Evolutionary conservation across 306 rosid species (phyloP).

Genomic region (Acacia confusa): DNA sequence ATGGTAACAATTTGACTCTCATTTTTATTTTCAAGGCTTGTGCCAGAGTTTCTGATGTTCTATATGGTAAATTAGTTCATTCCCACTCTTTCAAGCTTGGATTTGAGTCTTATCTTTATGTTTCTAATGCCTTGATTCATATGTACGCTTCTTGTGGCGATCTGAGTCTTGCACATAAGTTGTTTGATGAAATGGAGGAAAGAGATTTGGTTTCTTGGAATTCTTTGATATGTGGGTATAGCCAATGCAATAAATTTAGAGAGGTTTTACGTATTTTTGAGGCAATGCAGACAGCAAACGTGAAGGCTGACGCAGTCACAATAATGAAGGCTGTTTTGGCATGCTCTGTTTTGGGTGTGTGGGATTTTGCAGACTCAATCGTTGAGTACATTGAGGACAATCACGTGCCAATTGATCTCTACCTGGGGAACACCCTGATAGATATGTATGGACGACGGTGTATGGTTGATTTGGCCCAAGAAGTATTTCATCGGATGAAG

Average conservation of each 20-base stretch:
- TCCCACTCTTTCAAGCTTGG: constrained; percentile 65
- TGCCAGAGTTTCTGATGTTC: constrained; percentile 51
- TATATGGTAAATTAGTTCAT: constrained; percentile 40
- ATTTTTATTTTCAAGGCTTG: constrained; percentile 75
- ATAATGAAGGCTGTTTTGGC: constrained; percentile 76
- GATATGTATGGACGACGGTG: constrained; percentile 76
- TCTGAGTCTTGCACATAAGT: constrained; percentile 47
- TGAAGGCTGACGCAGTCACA: constrained; percentile 71
- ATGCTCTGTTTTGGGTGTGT: constrained; percentile 54
- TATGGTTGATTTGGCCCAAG: constrained; percentile 50
- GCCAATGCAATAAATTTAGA: constrained; percentile 50
- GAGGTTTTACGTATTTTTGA: constrained; percentile 66
- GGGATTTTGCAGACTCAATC: constrained; percentile 56
- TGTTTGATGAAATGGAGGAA: constrained; percentile 69
- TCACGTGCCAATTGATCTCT: constrained; percentile 50
- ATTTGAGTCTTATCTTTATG: constrained; percentile 52
- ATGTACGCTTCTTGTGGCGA: constrained; percentile 50
- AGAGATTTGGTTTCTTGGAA: constrained; percentile 93
- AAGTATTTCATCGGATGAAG: constrained; percentile 64
- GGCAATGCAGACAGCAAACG: constrained; percentile 45
- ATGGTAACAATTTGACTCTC: constrained; percentile 56
- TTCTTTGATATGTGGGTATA: constrained; percentile 72
- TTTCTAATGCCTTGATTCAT: constrained; percentile 63
- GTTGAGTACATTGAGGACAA: constrained; percentile 63
- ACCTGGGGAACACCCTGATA: constrained; percentile 76